Base-by-base conservation (phyloP, 371 early-diverging fungal species). In the Actinomucor elegans region DNA sequence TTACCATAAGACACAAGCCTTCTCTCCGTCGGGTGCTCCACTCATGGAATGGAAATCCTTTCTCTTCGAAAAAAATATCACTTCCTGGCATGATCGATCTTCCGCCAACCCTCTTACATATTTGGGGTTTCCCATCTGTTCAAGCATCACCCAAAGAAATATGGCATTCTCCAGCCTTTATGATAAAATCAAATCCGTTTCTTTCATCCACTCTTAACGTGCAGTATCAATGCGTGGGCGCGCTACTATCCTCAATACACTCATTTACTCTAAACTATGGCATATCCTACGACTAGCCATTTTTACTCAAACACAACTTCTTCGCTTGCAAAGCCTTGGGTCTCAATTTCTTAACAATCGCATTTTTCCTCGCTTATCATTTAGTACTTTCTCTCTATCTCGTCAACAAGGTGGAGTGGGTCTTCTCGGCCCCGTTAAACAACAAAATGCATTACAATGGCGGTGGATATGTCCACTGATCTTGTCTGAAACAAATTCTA, bases 291-390 rank as follows among this genome's bases (percentile, higher is more conserved):
- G n/a, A n/a, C n/a, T n/a, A n/a, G n/a, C n/a, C n/a, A n/a, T n/a
- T n/a, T n/a, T n/a, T n/a, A n/a, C n/a, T n/a, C n/a, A n/a, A n/a
- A n/a, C n/a, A n/a, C n/a, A n/a, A n/a, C n/a, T n/a, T n/a, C n/a
- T n/a, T n/a, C n/a, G n/a, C n/a, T n/a, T n/a, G 66, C 64, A 71
- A 43, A 31, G 60, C 5, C 40, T 63, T 0, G 43, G 67, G 11
- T 17, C 15, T 3, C 23, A 33, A 1, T 63, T 63, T 31, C 4
- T 63, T 9, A 41, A 24, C 4, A 28, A 15, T 23, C 34, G 31
- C 1, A 53, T 44, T 18, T 63, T 53, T 10, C 58, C 64, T 2
- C n/a, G 12, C 4, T 24, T 48, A 43, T 32, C 26, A 17, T 27
- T 48, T 26, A 17, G 7, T 8, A 31, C 34, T 12, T 1, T 24